phyloP scores from a whole-genome alignment of 2,329 filamentous ascomycete genomes.

The Aspergillus ustus region DNA sequence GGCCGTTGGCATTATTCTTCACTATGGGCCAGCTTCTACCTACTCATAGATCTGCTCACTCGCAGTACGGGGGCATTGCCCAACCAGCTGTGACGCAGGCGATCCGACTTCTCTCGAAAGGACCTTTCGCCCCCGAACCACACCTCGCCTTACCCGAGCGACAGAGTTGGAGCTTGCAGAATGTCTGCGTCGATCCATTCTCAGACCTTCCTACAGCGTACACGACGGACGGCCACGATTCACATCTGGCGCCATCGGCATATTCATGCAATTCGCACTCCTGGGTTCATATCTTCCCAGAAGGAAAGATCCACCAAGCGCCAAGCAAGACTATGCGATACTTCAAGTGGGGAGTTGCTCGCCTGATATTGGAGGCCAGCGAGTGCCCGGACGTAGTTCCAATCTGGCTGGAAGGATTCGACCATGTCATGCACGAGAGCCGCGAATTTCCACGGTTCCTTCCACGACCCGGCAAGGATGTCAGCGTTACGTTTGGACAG shows the following conservation, averaged over 20 bases:
- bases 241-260: slow-evolving; percentile 71
- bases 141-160: slow-evolving; percentile 43
- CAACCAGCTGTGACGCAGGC: slow-evolving; percentile 88
- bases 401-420: slow-evolving; percentile 91
- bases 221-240: slow-evolving; percentile 45
- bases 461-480: slow-evolving; percentile 74
- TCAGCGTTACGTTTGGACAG: slow-evolving; percentile 61
- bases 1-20: slow-evolving; percentile 78
- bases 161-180: slow-evolving; percentile 45
- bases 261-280: slow-evolving; percentile 71
- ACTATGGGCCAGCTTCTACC: slow-evolving; percentile 86
- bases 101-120: slow-evolving; percentile 77
- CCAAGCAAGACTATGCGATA: slow-evolving; percentile 81
- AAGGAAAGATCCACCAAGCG: slow-evolving; percentile 91
- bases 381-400: slow-evolving; percentile 87
- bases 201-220: slow-evolving; percentile 49
- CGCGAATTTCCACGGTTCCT: slow-evolving; percentile 79
- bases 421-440: slow-evolving; percentile 85
- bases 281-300: slow-evolving; percentile 96
- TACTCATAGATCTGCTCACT: slow-evolving; percentile 81
- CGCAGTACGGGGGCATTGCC: slow-evolving; percentile 79
- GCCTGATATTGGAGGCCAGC: slow-evolving; percentile 86
- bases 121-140: slow-evolving; percentile 59
- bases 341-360: slow-evolving; percentile 96
- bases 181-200: slow-evolving; percentile 53